Base-by-base conservation (phyloP, 2,329 filamentous ascomycete genomes). In the Pseudogymnoascus sp. region DNA sequence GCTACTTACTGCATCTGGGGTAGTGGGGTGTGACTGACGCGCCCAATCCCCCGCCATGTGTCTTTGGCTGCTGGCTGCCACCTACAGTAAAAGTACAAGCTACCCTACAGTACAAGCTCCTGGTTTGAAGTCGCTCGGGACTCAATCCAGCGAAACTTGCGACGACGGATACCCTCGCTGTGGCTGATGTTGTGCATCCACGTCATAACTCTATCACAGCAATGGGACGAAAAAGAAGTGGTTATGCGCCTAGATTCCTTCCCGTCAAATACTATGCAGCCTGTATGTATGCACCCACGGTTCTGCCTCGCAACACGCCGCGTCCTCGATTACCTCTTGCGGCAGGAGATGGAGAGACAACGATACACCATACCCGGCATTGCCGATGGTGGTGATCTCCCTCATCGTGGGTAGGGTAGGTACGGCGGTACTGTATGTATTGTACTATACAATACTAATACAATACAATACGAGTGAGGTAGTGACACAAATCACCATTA, bases 121-220 rank as follows among this genome's bases (percentile, higher is more conserved):
- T 38, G 6, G 26, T 28, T 28, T 28, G 26, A 28, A 28, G 26
- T 28, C 6, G 26, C 26, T 28, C 26, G 26, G 26, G 8, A 38
- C 42, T 47, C 42, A n/a, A 47, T 47, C 13, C 11, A 23, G 42
- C 42, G 42, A 26, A 26, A 47, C 42, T 47, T 47, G 42, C 42
- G 42, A 47, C 38, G 17, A 19, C 17, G 38, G 17, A 19, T 42
- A 42, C 38, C 35, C 17, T 42, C 38, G 38, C 17, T 47, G 42
- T 47, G 42, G 42, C 42, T 47, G 42, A 47, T 47, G 42, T 47
- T 47, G 42, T 47, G 42, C 42, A 47, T 47, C 42, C 42, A 47
- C 42, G 42, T 47, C 42, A 47, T 47, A 47, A 47, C 42, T 47
- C 42, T 47, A 47, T 47, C 42, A 47, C 21, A 26, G 21, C 13